Evolutionary conservation across 1,139 yeast species (phyloP).

Genomic region (Saccharomycopsis hybrid): DNA sequence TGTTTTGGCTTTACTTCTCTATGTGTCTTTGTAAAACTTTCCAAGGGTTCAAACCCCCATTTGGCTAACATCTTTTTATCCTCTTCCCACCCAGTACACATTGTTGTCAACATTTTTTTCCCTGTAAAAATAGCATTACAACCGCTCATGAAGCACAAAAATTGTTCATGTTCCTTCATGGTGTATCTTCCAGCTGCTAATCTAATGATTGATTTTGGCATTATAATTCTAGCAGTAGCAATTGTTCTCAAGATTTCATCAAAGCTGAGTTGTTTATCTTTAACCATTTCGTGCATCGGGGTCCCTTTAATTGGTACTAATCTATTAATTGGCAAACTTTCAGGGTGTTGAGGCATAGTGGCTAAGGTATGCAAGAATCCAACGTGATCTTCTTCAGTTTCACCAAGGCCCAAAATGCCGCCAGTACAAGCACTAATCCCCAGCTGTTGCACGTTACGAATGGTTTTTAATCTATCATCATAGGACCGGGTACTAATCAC

Average conservation of each 20-base stretch:
- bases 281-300: conserved; percentile 46
- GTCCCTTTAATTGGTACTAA: conserved; percentile 78
- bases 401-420: conserved; percentile 76
- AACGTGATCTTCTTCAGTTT: conserved; percentile 63
- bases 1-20: too few relatives aligned
- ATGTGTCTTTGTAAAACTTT: conserved; percentile 36
- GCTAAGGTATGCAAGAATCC: conserved; percentile 63
- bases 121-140: conserved; percentile 80
- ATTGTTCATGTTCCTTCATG: conserved; percentile 73
- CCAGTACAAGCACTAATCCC: conserved; percentile 75
- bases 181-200: conserved; percentile 79
- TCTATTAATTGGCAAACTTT: conserved; percentile 73
- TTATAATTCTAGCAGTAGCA: conserved; percentile 67
- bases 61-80: conserved; percentile 58
- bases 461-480: conserved; percentile 65
- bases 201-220: conserved; percentile 68
- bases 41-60: conserved; percentile 73
- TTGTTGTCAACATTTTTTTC: conserved; percentile 73
- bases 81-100: conserved; percentile 84
- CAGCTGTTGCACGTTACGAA: conserved; percentile 54
- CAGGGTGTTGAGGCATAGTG: conserved; percentile 66
- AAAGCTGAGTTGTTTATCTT: conserved; percentile 30
- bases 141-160: conserved; percentile 71
- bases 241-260: conserved; percentile 62
- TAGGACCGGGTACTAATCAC: conserved; percentile 64